Evolutionary conservation across 2,329 filamentous ascomycete genomes (phyloP).

Genomic region (Sporothrix brunneoviolacea): DNA sequence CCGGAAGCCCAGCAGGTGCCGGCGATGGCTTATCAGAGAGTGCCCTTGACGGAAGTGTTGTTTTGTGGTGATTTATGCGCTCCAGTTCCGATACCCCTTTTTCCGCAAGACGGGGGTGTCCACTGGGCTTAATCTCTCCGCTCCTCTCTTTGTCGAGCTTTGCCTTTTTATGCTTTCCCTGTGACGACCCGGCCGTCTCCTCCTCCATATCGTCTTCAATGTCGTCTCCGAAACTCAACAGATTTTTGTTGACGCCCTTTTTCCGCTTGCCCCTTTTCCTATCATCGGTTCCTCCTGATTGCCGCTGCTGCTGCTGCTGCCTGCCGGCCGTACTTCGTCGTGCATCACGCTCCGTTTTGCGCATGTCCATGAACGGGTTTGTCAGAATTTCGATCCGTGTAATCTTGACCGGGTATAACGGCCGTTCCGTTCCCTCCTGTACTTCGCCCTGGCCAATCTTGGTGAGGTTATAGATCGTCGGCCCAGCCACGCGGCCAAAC

Average conservation of each 20-base stretch:
- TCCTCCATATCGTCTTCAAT: conserved; percentile 46
- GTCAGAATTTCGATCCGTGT: conserved; percentile 66
- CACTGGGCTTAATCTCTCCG: conserved; percentile 19
- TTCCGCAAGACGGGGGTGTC: conserved; percentile 1
- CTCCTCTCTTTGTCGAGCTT: conserved; percentile 25
- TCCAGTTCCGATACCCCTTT: no score
- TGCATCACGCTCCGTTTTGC: conserved; percentile 55
- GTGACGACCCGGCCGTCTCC: neutral
- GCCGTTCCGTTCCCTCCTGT: conserved; percentile 70
- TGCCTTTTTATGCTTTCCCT: conserved; percentile 22
- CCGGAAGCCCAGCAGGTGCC: neutral
- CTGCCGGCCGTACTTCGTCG: conserved; percentile 26
- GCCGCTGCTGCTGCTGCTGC: conserved; percentile 32
- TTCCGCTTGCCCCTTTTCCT: conserved; percentile 63
- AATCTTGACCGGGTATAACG: conserved; percentile 79
- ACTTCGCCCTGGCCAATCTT: conserved; percentile 89
- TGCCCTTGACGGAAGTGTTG: conserved; percentile 5
- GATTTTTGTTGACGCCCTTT: conserved; percentile 55
- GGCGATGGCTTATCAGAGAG: neutral
- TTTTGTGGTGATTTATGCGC: neutral
- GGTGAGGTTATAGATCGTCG: conserved; percentile 92
- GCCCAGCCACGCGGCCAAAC: conserved; percentile 85
- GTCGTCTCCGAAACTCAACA: conserved; percentile 71
- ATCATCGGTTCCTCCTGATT: conserved; percentile 26
- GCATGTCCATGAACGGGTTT: conserved; percentile 79